Evolutionary conservation across 2,329 filamentous ascomycete genomes (phyloP).

Genomic region (Amylocarpus encephaloides): DNA sequence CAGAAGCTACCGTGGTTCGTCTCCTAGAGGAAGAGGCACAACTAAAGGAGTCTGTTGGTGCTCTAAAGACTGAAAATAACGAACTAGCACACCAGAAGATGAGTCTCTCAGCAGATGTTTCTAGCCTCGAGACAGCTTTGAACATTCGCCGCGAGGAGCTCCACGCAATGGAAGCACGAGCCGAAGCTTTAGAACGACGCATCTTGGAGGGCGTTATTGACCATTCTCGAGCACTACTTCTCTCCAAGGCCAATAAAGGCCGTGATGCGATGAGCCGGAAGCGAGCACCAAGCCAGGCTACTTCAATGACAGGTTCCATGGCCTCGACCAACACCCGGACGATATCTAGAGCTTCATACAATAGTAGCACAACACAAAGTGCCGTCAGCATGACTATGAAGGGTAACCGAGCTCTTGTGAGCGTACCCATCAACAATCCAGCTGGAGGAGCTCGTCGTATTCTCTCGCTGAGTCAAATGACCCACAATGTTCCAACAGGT

Average conservation of each 20-base stretch:
- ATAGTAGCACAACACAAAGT: slow-evolving; percentile 32
- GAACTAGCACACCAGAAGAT: slow-evolving; percentile 71
- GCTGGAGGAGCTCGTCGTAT: slow-evolving; percentile 64
- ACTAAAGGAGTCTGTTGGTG: slow-evolving; percentile 49
- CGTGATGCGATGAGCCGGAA: slow-evolving; percentile 46
- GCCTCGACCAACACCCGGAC: slow-evolving; percentile 21
- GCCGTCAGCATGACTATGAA: slow-evolving; percentile 50
- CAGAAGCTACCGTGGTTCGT: slow-evolving; percentile 44
- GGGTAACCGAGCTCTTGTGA: slow-evolving; percentile 32
- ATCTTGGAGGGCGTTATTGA: slow-evolving; percentile 96
- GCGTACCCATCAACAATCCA: slow-evolving; percentile 35
- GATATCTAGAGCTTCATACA: slow-evolving; percentile 26
- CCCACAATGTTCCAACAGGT: slow-evolving; percentile 57
- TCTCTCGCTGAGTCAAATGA: slow-evolving; percentile 85
- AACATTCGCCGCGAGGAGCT: slow-evolving; percentile 86
- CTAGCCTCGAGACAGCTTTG: slow-evolving; percentile 83
- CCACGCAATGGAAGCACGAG: slow-evolving; percentile 80
- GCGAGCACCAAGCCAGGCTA: slow-evolving; percentile 41
- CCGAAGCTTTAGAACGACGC: slow-evolving; percentile 81
- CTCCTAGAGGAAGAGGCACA: slow-evolving; percentile 56
- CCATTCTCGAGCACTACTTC: slow-evolving; percentile 84
- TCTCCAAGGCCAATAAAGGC: slow-evolving; percentile 51
- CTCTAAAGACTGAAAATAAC: slow-evolving; percentile 57
- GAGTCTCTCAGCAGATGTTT: slow-evolving; percentile 76
- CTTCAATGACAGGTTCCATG: slow-evolving; percentile 34